A percentile compares a stretch with the other conserved stretches of the same genome.
Evolutionary conservation across 2,329 filamentous ascomycete species (phyloP).

Genomic region (Rhynchosporium graminicola): DNA sequence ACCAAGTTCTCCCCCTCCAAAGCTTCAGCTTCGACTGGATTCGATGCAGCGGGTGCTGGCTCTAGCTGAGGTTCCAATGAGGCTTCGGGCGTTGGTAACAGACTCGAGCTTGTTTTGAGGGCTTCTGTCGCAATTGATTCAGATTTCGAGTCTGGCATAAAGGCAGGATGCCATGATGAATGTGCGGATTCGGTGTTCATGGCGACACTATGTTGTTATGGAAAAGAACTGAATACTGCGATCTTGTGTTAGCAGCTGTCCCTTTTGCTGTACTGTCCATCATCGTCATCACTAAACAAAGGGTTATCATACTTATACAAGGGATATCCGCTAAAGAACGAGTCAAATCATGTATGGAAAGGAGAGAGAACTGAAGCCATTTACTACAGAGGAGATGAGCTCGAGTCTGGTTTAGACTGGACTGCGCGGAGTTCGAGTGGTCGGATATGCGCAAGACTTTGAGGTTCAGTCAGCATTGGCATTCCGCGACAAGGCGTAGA

Average conservation of each 20-base stretch:
- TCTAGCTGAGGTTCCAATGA: conserved; percentile 19
- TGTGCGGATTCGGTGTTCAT: conserved; percentile 49
- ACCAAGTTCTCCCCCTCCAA: no score
- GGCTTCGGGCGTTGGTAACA: conserved; percentile 14
- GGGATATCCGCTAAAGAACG: conserved; percentile 30
- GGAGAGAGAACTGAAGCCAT: conserved; percentile 27
- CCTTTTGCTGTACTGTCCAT: conserved; percentile 4
- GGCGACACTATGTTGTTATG: conserved; percentile 24
- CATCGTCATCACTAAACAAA: conserved; percentile 17
- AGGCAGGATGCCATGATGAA: conserved; percentile 53
- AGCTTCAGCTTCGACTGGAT: no score
- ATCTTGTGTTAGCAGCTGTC: conserved; percentile 27
- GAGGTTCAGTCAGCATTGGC: not conserved
- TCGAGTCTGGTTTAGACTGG: conserved; percentile 15
- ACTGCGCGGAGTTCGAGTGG: conserved; percentile 1
- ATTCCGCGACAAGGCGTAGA: conserved; percentile 17
- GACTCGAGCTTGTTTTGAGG: conserved; percentile 13
- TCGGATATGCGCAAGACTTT: conserved; percentile 6
- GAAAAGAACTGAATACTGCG: conserved; percentile 36
- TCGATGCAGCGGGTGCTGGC: not conserved
- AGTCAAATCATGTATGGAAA: conserved; percentile 31
- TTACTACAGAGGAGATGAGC: conserved; percentile 17
- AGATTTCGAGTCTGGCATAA: conserved; percentile 49
- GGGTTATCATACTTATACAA: conserved; percentile 36
- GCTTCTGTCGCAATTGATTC: conserved; percentile 28